Evolutionary conservation across 192 early-diverging fungal species (phyloP), one percentile per base, ranked within the genome.

Genomic region (Spizellomyces sp.): DNA sequence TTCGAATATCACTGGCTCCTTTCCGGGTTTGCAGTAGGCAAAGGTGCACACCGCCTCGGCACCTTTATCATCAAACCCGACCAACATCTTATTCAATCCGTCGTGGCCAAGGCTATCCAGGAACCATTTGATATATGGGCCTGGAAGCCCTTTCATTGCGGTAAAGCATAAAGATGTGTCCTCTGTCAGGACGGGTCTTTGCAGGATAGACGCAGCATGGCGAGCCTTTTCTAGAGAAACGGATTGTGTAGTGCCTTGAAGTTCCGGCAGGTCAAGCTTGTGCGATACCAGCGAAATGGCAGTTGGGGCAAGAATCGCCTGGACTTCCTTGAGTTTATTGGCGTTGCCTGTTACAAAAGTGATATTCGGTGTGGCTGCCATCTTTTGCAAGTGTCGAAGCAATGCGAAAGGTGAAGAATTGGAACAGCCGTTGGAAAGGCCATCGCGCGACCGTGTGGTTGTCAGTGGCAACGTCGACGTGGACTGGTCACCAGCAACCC

Each of bases 91-190:
- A 74, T 94, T 89, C 60, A 99, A 75, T 0, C 94, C 92, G 9
- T 90, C 88, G 44, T 90, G 90, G 48, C 92, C 90, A 46, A 98
- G 70, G 46, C 85, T 82, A 57, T 92, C 84, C 57, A 96, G 76
- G 75, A 99, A 99, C 95, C 96, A 98, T 79, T 99, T 99, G 69
- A 95, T 94, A 74, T 95, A 95, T 4, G 96, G 93, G 6, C 96
- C 96, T 12, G 96, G 95, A 48, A 98, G 87, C 27, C 63, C 77
- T 15, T 95, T 91, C 78, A 99, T 81, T 7, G 95, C 94, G 69
- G 93, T 94, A 84, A 98, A 99, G 74, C 94, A 94, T 48, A 99
- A 86, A 43, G 87, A 87, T 8, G 95, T 98, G 82, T 99, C 97
- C 79, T 99, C 97, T 47, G 91, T 93, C 58, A 98, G 89, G 8